Base-by-base conservation (phyloP, 441 rosid genomes). In the Pelargonium australe region DNA sequence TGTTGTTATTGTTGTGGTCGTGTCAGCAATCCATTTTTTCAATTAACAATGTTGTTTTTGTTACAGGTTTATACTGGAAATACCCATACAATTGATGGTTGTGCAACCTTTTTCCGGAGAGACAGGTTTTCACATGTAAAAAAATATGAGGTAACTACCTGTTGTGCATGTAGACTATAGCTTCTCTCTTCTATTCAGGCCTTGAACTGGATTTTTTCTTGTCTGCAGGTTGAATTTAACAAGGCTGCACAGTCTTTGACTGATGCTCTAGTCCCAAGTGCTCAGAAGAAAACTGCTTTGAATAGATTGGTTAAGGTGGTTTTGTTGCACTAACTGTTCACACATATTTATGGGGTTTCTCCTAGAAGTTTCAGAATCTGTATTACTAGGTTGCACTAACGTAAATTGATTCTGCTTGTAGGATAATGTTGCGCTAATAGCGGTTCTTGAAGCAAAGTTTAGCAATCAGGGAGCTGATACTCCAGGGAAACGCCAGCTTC, bases 201-300 rank as follows among this genome's bases (percentile, higher is more conserved):
- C 45, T 63, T 82, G 73, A 76, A 78, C 60, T 64, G 60, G 40
- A 25, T 64, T 23, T 61, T 13, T 71, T 66, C 23, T 49, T 69
- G 67, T 69, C 16, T 79, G 75, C 85, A 95, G 99, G 99, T 95
- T 82, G 98, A 92, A 66, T 95, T 95, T 79, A 95, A 95, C 73
- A 95, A 91, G 79, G 99, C 99, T 80, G 98, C 99, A 58, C 98
- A 91, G 79, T 92, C 98, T 70, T 82, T 95, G 84, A 91, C 98
- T 16, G 99, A 95, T 47, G 97, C 93, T 73, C 67, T 89, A 58
- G 82, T 92, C 72, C 95, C 96, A 79, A 84, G 79, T 73, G 79
- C 89, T 12, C 97, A 95, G 85, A 95, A 87, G 82, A 95, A 87
- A 87, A 77, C 79, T 82, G 98, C 98, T 79, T 79, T 95, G 74